Conservation (phyloP, 768 basidiomycete genomes). For the Exidia glandulosa region DNA sequence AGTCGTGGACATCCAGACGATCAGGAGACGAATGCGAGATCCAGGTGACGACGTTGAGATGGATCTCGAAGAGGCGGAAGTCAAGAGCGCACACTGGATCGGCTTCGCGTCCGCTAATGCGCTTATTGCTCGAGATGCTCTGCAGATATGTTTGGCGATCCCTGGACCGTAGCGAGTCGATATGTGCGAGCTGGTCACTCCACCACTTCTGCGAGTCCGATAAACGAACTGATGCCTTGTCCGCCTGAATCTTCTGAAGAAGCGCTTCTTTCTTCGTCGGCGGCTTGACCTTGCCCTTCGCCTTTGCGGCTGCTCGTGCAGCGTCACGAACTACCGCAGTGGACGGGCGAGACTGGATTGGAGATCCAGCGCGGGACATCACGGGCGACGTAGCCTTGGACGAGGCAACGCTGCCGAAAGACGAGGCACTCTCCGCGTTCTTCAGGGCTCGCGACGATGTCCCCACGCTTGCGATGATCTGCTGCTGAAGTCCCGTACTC, state of each 20-base stretch:
- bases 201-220: conserved; percentile 40
- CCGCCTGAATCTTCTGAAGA: conserved; percentile 32
- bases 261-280: conserved; percentile 30
- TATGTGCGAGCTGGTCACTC: conserved; percentile 31
- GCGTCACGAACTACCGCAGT: neutral
- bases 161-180: conserved; percentile 22
- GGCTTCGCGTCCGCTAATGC: conserved; percentile 13
- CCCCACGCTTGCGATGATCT: conserved; percentile 38
- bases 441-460: conserved; percentile 1
- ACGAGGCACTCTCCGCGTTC: neutral
- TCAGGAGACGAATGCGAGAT: conserved; percentile 32
- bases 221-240: conserved; percentile 33
- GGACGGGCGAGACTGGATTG: neutral
- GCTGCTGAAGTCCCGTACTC: conserved; percentile 39
- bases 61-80: conserved; percentile 38
- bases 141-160: conserved; percentile 25
- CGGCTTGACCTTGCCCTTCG: conserved; percentile 19
- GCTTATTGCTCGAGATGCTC: conserved; percentile 34
- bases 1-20: conserved; percentile 29
- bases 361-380: conserved; percentile 3
- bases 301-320: conserved; percentile 2
- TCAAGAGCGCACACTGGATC: conserved; percentile 39
- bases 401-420: neutral
- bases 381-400: neutral
- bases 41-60: conserved; percentile 45